phyloP scores from a whole-genome alignment of 1,284 basidiomycete genomes.

The Tilletia walkeri region DNA sequence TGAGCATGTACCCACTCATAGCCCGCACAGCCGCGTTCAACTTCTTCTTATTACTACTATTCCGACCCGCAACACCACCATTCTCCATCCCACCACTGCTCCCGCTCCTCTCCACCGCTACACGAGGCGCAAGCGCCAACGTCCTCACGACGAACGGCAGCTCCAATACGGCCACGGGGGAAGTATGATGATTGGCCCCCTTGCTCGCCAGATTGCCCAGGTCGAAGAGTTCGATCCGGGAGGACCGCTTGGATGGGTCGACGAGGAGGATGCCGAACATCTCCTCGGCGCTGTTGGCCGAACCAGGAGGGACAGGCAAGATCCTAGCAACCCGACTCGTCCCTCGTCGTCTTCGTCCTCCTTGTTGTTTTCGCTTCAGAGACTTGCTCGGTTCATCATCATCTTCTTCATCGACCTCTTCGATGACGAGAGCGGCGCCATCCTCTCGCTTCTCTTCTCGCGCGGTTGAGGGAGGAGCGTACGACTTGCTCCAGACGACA shows the following conservation, averaged over 20 bases:
- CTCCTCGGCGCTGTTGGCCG: conserved; percentile 5
- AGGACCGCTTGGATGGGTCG: not conserved
- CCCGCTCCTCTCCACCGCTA: not conserved
- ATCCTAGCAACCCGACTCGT: conserved; percentile 48
- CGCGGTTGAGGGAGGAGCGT: conserved; percentile 52
- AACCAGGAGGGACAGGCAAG: not conserved
- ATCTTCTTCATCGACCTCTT: not conserved
- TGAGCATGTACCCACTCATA: conserved; percentile 25
- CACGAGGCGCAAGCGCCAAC: not conserved
- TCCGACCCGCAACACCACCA: too few relatives aligned
- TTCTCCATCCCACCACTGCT: too few relatives aligned
- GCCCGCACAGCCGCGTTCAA: not conserved
- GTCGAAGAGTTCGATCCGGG: not conserved
- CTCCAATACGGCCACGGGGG: not conserved
- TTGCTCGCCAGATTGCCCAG: not conserved
- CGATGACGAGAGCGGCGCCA: not conserved
- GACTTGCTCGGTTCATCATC: not conserved
- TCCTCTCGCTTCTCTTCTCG: not conserved
- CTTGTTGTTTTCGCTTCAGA: conserved; percentile 64
- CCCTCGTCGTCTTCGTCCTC: conserved; percentile 26
- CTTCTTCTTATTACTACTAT: conserved; percentile 1
- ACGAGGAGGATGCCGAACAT: not conserved
- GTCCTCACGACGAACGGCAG: not conserved
- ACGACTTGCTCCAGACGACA: conserved; percentile 7
- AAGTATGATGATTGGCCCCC: not conserved